A percentile compares a stretch with the other conserved stretches of the same genome.
Conservation (phyloP, 768 basidiomycete species). For the Boletus vinaceobasis region DNA sequence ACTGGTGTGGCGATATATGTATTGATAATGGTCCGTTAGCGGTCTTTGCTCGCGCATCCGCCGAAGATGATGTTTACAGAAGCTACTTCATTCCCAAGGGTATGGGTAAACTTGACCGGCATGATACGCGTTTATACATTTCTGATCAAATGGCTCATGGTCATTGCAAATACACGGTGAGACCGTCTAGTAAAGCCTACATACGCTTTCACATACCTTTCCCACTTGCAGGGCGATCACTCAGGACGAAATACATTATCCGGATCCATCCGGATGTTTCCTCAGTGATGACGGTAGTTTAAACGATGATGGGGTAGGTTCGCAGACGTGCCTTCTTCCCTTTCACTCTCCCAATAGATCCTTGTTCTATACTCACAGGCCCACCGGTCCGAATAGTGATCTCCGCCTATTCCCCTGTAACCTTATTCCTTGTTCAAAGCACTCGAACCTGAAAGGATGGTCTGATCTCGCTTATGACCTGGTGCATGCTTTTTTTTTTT, state of each 20-base stretch:
- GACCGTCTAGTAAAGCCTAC: neutral
- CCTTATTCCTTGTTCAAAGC: neutral
- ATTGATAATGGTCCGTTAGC: neutral
- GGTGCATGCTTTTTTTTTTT: neutral
- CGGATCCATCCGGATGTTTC: neutral
- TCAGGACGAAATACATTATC: neutral
- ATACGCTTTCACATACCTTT: neutral
- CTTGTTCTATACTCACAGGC: neutral
- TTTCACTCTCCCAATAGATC: neutral
- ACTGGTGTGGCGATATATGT: neutral
- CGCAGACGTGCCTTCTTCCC: neutral
- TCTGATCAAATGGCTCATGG: neutral
- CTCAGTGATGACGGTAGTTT: neutral
- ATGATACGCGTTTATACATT: neutral
- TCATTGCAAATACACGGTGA: neutral
- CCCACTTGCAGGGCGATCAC: constrained; percentile 1
- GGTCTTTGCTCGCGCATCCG: neutral
- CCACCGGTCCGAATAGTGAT: neutral
- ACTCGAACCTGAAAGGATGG: neutral
- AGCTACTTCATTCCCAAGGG: neutral
- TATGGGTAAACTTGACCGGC: neutral
- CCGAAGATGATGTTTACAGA: neutral
- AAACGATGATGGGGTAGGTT: neutral
- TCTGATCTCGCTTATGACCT: neutral
- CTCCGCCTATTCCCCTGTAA: neutral